Base-by-base conservation (phyloP, 2,329 filamentous ascomycete species). In the Arthroderma sp. region DNA sequence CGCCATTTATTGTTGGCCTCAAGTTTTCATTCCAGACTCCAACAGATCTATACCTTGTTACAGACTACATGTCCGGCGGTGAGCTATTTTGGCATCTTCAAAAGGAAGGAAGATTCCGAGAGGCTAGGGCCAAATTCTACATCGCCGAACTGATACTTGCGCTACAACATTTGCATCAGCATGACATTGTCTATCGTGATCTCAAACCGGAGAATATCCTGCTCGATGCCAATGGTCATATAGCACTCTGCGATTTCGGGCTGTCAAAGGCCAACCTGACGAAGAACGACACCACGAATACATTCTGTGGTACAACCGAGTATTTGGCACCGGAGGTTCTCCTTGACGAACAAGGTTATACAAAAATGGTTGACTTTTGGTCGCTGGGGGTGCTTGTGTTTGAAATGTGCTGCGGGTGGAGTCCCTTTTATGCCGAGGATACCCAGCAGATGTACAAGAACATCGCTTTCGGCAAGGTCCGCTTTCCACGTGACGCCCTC, bases 361-460 rank as follows among this genome's bases (percentile, higher is more conserved):
- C 91, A 44, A 96, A 96, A 69, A 96, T 98, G 91, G 91, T 98
- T 5, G 91, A 98, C 63, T 98, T 96, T 64, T 98, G 91, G 91
- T 98, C 91, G 1, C 74, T 98, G 8, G 91, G 91, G 46, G 91
- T 98, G 40, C 73, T 98, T 44, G 91, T 98, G 1, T 98, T 98
- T 57, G 91, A 98, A 65, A 98, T 98, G 91, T 98, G 91, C 70
- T 98, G 91, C 57, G 91, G 91, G 31, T 98, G 91, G 91, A 95
- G 87, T 57, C 91, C 91, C 0, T 98, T 98, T 68, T 98, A 96
- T 56, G 91, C 91, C 46, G 91, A 98, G 59, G 91, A 98, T 60
- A 98, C 91, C 0, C 91, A 98, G 66, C 91, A 98, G 64, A 98
- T 98, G 91, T 98, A 98, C 72, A 98, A 98, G 73, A 98, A 98